Evolutionary conservation across 306 rosid genomes (phyloP), one percentile per base, ranked within the genome.

Genomic region (Quercus gilva): DNA sequence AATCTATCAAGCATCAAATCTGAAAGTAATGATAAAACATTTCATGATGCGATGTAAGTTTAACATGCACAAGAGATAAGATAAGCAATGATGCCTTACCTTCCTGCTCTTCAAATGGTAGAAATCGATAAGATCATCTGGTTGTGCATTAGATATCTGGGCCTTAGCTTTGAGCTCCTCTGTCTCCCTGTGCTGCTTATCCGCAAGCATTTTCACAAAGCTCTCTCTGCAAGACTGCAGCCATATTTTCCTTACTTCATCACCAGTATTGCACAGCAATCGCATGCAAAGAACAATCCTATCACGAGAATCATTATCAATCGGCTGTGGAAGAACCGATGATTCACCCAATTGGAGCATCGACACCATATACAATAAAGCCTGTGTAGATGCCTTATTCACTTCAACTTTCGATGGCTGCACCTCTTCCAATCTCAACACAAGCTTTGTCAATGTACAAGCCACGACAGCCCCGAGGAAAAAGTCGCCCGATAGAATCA

Each of bases 71-170:
- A 31, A 76, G 61, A 67, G 23, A 51, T 60, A 31, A 79, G 63
- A 87, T 80, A 58, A 52, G 78, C 37, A 78, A 43, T 58, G 76
- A 35, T 31, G 57, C 17, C 64, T 72, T 86, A 96, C 99, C 98
- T 93, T 96, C 88, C 97, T 87, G 89, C 98, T 96, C 91, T 96
- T 96, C 84, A 96, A 82, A 90, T 96, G 99, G 89, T 93, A 93
- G 81, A 96, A 96, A 69, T 93, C 99, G 82, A 96, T 96, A 69
- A 96, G 98, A 83, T 96, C 99, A 78, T 96, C 98, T 13, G 99
- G 99, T 74, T 96, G 99, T 28, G 98, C 97, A 87, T 93, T 87
- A 67, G 91, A 89, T 79, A 90, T 89, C 74, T 91, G 97, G 21
- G 99, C 93, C 90, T 87, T 90, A 3, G 96, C 98, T 80, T 86